Base-by-base conservation (phyloP, 1,284 basidiomycete genomes). In the Neotropicomus parvogracilis region DNA sequence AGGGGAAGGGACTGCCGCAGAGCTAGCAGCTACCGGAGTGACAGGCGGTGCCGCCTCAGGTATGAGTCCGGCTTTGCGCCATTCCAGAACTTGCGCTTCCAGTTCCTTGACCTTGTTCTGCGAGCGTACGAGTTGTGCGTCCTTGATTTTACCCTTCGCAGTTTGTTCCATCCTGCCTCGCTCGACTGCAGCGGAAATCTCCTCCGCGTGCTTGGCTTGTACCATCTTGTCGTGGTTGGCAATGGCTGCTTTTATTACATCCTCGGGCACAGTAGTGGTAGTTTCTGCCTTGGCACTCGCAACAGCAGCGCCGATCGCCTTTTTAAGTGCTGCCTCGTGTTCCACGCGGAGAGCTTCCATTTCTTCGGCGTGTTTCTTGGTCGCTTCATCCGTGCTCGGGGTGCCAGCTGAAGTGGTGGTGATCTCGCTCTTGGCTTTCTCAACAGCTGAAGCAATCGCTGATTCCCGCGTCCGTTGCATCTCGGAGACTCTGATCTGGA, bases 101-200 rank as follows among this genome's bases (percentile, higher is more conserved):
- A 86, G 67, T 8, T 83, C 79, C 66, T 86, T 87, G 40, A 87
- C 66, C 50, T 72, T 77, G 47, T 66, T 68, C 59, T 85, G 80
- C 12, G 77, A 70, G 39, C 72, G 76, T 27, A 80, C 70, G 14
- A 88, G 69, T 56, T 84, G 82, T 3, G 70, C 67, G 54, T 89
- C 86, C 67, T 88, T 88, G 40, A 89, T 55, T 62, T 81, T 85
- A 33, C 70, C 61, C 67, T 85, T 86, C 17, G 78, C 71, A 1
- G 59, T 68, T 40, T 75, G 71, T 54, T 88, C 85, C 67, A 75
- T 71, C 42, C 86, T 71, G 3, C 85, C 86, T 4, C 77, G 70
- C 39, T 88, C 86, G 12, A 83, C 74, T 1, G 85, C 85, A 3
- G 77, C 71, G 5, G 74, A 72, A 31, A 86, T 75, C 42, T 84